A percentile compares a stretch with the other conserved stretches of the same genome.
These are phyloP conservation scores for Camptophora hylomeconis DNA, from an alignment of 2,329 filamentous ascomycete genomes.

Conservation along the genomic window DNA sequence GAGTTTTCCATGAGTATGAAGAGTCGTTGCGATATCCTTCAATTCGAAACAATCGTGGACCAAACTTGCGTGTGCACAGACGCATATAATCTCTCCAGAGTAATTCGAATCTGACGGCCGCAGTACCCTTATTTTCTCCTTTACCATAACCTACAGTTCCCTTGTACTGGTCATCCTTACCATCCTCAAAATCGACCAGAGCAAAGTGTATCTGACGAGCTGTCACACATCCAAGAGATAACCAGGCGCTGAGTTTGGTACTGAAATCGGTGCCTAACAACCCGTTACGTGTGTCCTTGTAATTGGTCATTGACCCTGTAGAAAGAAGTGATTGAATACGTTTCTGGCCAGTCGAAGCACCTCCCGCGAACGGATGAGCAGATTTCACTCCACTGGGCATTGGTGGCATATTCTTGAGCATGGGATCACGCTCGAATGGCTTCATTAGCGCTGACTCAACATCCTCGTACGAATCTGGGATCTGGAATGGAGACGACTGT, in stretches of 20 bases:
- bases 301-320: slow-evolving; percentile 47
- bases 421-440: slow-evolving; percentile 40
- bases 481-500: slow-evolving; percentile 49
- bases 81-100: slow-evolving; percentile 75
- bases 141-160: slow-evolving; percentile 46
- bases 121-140: slow-evolving; percentile 61
- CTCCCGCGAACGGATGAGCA: slow-evolving; percentile 55
- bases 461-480: slow-evolving; percentile 42
- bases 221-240: slow-evolving; percentile 60
- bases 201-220: slow-evolving; percentile 58
- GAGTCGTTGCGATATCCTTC: slow-evolving; percentile 48
- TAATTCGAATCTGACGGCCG: slow-evolving; percentile 57
- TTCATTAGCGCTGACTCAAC: slow-evolving; percentile 43
- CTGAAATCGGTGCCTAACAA: slow-evolving; percentile 58
- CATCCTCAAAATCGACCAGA: slow-evolving; percentile 58
- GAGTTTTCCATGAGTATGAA: slow-evolving; percentile 37
- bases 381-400: slow-evolving; percentile 42
- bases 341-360: slow-evolving; percentile 46
- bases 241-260: slow-evolving; percentile 62
- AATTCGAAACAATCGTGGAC: slow-evolving; percentile 48
- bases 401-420: slow-evolving; percentile 36
- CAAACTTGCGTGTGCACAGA: slow-evolving; percentile 59
- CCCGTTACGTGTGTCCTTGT: slow-evolving; percentile 60
- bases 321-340: slow-evolving; percentile 49
- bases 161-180: slow-evolving; percentile 27